Base-by-base conservation (phyloP, 371 early-diverging fungal species). In the Mucor piriformis region DNA sequence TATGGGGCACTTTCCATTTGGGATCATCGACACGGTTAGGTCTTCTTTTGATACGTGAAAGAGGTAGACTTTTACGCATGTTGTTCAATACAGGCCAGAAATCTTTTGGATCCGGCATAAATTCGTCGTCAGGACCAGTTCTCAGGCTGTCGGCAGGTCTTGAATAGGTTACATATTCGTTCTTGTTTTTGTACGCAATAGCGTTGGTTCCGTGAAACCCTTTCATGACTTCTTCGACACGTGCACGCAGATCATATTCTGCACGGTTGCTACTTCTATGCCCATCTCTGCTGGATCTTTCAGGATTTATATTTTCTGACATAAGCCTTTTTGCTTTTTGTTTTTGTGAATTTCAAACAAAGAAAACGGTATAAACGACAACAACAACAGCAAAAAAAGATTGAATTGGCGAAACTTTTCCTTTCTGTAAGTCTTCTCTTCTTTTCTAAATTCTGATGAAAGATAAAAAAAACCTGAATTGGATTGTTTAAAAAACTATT, bases 1-100 rank as follows among this genome's bases (percentile, higher is more conserved):
- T 49, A 10, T n/a, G 21, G 3, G 64, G 58, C 4, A 58, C 64
- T 25, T 23, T 58, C 50, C 54, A 64, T 18, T 40, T 23, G 10
- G 53, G 64, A 20, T 58, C 54, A 8, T 51, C 42, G 7, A 49
- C 59, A 42, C 51, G 54, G 32, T 58, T 48, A 11, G 24, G 21
- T 21, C 54, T 58, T 33, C 32, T 29, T n/a, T 21, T 32, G 1
- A 61, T 23, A 11, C 54, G 55, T 24, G 32, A 23, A 5, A 27
- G 10, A 21, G 55, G 62, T 33, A 61, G 24, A 24, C 47, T 34
- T 1, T 32, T 38, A 4, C 38, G 33, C 58, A 57, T 57, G 18
- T 57, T 49, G 7, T 50, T 37, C 20, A 57, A 24, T 2, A 57
- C 49, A 27, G 58, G 58, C 58, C 58, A 57, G 6, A 27, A 27